A percentile compares a stretch with the other conserved stretches of the same genome.
phyloP scores from a whole-genome alignment of 768 basidiomycete species.

The Sutorius australiensis region DNA sequence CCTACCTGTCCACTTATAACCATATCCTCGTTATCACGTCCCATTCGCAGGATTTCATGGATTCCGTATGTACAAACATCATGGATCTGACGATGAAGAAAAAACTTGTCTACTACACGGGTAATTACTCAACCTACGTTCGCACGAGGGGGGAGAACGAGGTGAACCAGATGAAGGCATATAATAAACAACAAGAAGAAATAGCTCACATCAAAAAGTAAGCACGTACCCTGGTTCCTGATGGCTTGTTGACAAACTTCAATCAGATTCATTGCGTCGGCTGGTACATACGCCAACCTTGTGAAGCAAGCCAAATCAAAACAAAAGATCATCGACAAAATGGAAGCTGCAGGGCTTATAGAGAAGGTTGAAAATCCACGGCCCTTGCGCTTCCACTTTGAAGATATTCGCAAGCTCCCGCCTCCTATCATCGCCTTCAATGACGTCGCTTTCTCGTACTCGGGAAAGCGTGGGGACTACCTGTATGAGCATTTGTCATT shows the following conservation, averaged over 20 bases:
- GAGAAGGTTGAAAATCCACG: constrained; percentile 80
- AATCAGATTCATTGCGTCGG: constrained; percentile 91
- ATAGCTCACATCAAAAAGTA: constrained; percentile 98
- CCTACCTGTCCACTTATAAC: constrained; percentile 96
- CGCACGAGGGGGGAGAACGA: constrained; percentile 97
- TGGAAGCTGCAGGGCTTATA: constrained; percentile 97
- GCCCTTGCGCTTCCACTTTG: constrained; percentile 90
- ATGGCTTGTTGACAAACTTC: constrained; percentile 6
- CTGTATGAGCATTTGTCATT: constrained; percentile 89
- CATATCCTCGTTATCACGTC: constrained; percentile 97
- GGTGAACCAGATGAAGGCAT: constrained; percentile 99
- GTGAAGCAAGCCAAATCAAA: constrained; percentile 99
- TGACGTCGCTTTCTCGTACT: constrained; percentile 93
- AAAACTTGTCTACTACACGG: constrained; percentile 90
- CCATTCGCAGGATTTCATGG: constrained; percentile 99
- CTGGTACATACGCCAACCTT: constrained; percentile 98
- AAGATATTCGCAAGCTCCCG: constrained; percentile 88
- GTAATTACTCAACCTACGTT: constrained; percentile 97
- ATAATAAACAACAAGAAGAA: constrained; percentile 97
- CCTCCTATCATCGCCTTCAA: constrained; percentile 97
- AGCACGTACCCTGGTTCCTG: constrained; percentile 14
- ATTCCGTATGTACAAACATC: constrained; percentile 94
- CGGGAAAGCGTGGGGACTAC: constrained; percentile 82
- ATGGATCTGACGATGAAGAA: constrained; percentile 94
- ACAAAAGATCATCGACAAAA: constrained; percentile 99